Percentiles rank a stretch among this genome's conserved stretches.
Evolutionary conservation across 176 grass and related monocot species (phyloP).

Genomic region (Oryza coarctata): DNA sequence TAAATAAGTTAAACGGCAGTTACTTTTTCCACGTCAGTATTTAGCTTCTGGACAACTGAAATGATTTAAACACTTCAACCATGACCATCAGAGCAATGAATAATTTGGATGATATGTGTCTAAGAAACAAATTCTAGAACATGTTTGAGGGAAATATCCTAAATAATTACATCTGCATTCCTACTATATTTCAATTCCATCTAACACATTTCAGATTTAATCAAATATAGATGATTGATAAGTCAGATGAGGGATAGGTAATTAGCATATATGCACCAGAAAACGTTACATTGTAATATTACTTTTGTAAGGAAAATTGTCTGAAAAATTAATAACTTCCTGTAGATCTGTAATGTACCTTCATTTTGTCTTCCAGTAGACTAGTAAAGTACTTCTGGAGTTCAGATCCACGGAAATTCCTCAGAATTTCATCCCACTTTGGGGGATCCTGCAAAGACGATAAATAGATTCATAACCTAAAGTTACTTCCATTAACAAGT

Average conservation of each 20-base stretch:
- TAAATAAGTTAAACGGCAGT: not conserved
- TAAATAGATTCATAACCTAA: constrained; percentile 23
- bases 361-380: constrained; percentile 73
- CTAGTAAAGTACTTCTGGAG: constrained; percentile 80
- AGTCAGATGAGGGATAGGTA: not conserved
- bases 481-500: not conserved
- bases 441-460: constrained; percentile 62
- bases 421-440: constrained; percentile 80
- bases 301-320: not conserved
- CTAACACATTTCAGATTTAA: not conserved
- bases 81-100: not conserved
- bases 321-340: not conserved
- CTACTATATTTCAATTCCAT: not conserved
- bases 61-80: not conserved
- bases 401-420: constrained; percentile 71
- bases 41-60: not conserved
- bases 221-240: not conserved
- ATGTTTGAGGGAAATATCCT: not conserved
- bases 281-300: not conserved
- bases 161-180: constrained; percentile 5
- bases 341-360: constrained; percentile 35
- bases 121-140: not conserved
- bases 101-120: not conserved
- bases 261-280: not conserved
- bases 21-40: not conserved